Evolutionary conservation across 116 monocot species (phyloP).

Genomic region (Dioscorea cayenensis): DNA sequence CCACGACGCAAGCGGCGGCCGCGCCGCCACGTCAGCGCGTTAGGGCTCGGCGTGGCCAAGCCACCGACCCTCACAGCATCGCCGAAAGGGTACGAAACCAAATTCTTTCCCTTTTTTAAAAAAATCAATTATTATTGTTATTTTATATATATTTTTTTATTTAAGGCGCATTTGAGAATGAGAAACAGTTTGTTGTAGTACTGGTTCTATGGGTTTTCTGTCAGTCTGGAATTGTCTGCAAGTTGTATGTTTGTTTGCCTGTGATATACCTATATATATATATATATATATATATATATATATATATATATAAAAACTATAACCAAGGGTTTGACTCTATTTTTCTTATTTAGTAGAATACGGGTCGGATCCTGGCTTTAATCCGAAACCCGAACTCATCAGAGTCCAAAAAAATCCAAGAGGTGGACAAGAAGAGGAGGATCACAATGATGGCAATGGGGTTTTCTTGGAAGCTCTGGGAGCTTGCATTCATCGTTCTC

Average conservation of each 20-base stretch:
- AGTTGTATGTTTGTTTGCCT: constrained; percentile 9
- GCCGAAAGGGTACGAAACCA: constrained; percentile 70
- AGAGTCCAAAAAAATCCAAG: too few relatives aligned
- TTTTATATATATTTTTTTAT: neutral
- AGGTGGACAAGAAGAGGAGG: too few relatives aligned
- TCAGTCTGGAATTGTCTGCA: neutral
- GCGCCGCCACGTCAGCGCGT: constrained; percentile 73
- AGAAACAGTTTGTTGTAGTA: constrained; percentile 4
- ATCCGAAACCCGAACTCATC: too few relatives aligned
- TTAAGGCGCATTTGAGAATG: neutral
- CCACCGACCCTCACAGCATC: constrained; percentile 97
- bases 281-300: too few relatives aligned
- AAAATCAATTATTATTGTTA: neutral
- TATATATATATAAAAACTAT: too few relatives aligned
- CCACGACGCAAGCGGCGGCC: constrained; percentile 4
- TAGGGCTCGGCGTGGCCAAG: constrained; percentile 88
- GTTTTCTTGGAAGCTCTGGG: constrained; percentile 33
- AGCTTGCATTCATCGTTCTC: constrained; percentile 33
- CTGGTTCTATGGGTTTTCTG: neutral
- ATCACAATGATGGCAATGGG: neutral
- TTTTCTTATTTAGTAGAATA: too few relatives aligned
- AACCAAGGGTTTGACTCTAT: too few relatives aligned
- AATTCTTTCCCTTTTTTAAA: neutral
- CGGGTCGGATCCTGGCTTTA: too few relatives aligned
- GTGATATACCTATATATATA: too few relatives aligned